Evolutionary conservation across 495 filamentous ascomycete species (phyloP).

Genomic region (Oidiodendron maius): DNA sequence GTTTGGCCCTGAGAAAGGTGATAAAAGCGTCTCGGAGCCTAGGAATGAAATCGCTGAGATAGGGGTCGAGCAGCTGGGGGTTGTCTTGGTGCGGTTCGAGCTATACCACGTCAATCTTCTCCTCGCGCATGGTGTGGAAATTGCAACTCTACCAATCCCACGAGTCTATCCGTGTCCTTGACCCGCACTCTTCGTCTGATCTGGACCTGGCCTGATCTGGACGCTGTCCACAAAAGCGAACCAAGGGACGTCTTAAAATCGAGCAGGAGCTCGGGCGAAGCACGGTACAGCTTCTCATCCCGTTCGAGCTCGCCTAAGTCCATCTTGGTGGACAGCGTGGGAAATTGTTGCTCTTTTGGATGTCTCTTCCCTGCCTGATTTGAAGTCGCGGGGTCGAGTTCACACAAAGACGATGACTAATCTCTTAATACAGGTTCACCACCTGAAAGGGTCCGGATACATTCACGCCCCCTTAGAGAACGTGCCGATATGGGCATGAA

Average conservation of each 20-base stretch:
- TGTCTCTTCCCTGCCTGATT: too few species aligned
- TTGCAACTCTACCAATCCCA: constrained; percentile 32
- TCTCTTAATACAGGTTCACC: too few species aligned
- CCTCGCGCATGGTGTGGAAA: not conserved
- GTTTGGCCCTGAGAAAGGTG: constrained; percentile 44
- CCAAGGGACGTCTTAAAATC: constrained; percentile 55
- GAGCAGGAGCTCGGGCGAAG: constrained; percentile 58
- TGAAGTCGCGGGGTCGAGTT: too few species aligned
- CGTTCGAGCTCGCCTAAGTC: constrained; percentile 39
- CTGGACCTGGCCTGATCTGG: constrained; percentile 19
- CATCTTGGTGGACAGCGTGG: too few species aligned
- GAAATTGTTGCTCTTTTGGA: too few species aligned
- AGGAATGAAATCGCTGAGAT: constrained; percentile 69
- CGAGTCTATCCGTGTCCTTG: constrained; percentile 39
- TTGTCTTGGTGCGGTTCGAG: constrained; percentile 93
- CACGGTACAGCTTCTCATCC: constrained; percentile 69
- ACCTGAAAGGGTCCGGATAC: too few species aligned
- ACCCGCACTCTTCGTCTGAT: constrained; percentile 35
- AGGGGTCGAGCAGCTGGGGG: constrained; percentile 89
- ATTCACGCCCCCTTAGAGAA: too few species aligned
- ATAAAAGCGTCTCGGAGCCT: constrained; percentile 69
- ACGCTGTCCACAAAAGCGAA: constrained; percentile 42
- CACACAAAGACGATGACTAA: too few species aligned
- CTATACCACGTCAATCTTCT: constrained; percentile 32
- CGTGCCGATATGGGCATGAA: too few species aligned